Conservation (phyloP, 495 filamentous ascomycete genomes). For the Tuber microsphaerosporum region DNA sequence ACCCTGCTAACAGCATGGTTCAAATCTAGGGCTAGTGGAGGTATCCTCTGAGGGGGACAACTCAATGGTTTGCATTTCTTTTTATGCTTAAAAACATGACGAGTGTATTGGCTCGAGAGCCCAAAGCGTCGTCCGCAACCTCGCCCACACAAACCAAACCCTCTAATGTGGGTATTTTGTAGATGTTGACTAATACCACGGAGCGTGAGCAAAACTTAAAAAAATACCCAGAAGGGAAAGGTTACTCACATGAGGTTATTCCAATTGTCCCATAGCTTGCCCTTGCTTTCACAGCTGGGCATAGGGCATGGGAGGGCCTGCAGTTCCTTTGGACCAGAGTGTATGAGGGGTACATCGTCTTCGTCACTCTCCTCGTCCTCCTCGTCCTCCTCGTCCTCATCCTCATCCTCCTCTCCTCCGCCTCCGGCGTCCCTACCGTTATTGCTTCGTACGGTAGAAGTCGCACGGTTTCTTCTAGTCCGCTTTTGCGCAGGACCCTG, state of each 20-base stretch:
- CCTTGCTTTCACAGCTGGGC: not conserved
- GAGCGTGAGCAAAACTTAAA: not conserved
- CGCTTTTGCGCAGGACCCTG: not conserved
- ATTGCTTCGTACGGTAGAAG: not conserved
- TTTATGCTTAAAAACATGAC: not conserved
- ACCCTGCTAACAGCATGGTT: not conserved
- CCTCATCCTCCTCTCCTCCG: not conserved
- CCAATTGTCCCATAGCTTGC: not conserved
- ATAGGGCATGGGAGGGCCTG: not conserved
- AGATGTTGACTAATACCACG: not conserved
- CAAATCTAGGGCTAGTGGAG: not conserved
- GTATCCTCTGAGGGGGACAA: not conserved
- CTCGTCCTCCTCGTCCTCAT: not conserved
- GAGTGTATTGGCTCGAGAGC: not conserved
- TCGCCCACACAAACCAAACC: not conserved
- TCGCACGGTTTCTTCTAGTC: not conserved
- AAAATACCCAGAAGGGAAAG: not conserved
- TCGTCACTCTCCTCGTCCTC: not conserved
- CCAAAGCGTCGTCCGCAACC: not conserved
- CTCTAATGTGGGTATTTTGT: not conserved
- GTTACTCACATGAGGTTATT: not conserved
- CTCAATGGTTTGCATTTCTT: not conserved
- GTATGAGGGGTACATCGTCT: not conserved
- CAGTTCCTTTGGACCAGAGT: not conserved
- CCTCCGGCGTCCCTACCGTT: not conserved